These are phyloP conservation scores for Phytopythium chamaehyphon DNA, from an alignment of 352 stramenopile species.

Conservation along the genomic window DNA sequence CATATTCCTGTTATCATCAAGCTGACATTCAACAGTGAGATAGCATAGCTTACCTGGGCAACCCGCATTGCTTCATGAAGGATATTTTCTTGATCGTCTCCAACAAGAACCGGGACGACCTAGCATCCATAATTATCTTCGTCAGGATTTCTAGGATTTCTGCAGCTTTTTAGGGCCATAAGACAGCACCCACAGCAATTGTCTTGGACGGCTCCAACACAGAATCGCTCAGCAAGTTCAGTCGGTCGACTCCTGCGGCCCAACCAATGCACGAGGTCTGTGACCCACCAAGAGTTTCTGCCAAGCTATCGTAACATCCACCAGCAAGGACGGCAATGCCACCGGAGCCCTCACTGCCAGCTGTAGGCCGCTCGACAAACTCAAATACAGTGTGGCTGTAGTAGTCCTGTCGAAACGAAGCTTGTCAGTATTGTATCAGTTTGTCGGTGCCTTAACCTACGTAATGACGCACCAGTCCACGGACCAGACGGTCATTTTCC, in stretches of 20 bases:
- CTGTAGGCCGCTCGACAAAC: slow-evolving; percentile 56
- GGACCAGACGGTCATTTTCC: slow-evolving; percentile 71
- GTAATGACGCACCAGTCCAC: slow-evolving; percentile 59
- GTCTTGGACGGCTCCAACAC: slow-evolving; percentile 14
- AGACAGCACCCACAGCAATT: slow-evolving; percentile 38
- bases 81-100: slow-evolving; percentile 35
- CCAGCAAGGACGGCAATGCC: slow-evolving; percentile 81
- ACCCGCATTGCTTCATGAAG: slow-evolving; percentile 63
- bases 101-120: slow-evolving; percentile 62
- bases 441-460: no score
- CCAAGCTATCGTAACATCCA: slow-evolving; percentile 79
- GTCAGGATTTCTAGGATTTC: no score
- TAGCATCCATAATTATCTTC: slow-evolving; percentile 7
- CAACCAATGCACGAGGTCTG: slow-evolving; percentile 71
- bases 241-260: slow-evolving; percentile 79
- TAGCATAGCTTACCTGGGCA: slow-evolving; percentile 29
- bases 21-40: no score
- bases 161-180: no score
- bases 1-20: no score
- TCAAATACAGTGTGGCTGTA: slow-evolving; percentile 90
- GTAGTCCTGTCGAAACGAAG: slow-evolving; percentile 57
- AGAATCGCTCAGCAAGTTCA: slow-evolving; percentile 55
- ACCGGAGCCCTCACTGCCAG: slow-evolving; percentile 14
- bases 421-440: not conserved
- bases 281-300: slow-evolving; percentile 58